phyloP scores from a whole-genome alignment of 2,329 filamentous ascomycete genomes.

The Tolypocladium ophioglossoides region DNA sequence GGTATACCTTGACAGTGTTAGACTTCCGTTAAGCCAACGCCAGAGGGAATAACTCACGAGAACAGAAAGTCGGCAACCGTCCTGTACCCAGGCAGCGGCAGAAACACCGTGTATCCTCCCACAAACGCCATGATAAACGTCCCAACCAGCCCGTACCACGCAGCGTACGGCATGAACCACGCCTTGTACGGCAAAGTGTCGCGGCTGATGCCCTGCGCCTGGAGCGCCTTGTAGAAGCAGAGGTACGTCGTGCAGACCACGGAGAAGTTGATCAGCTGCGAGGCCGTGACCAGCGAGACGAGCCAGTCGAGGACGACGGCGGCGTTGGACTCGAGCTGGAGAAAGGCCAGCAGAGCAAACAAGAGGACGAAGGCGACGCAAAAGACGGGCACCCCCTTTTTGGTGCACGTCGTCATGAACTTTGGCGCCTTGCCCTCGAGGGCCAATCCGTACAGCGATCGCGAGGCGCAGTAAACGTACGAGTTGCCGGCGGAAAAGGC shows the following conservation, averaged over 20 bases:
- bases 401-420: constrained; percentile 50
- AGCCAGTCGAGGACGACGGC: constrained; percentile 65
- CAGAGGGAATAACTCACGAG: constrained; percentile 34
- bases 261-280: constrained; percentile 63
- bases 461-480: constrained; percentile 52
- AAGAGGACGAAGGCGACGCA: constrained; percentile 56
- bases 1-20: constrained; percentile 39
- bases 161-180: constrained; percentile 59
- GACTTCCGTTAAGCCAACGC: neutral
- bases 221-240: constrained; percentile 58
- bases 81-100: constrained; percentile 52
- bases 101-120: constrained; percentile 65
- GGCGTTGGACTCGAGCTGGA: constrained; percentile 56
- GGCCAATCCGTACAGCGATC: constrained; percentile 57
- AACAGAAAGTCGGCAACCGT: constrained; percentile 61
- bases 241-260: constrained; percentile 63
- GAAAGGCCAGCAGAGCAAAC: constrained; percentile 61
- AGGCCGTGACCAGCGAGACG: constrained; percentile 58
- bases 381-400: constrained; percentile 61
- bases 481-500: constrained; percentile 60
- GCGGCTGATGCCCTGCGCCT: constrained; percentile 58
- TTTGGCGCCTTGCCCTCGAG: constrained; percentile 56
- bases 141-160: constrained; percentile 53
- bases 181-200: constrained; percentile 60
- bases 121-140: constrained; percentile 65